Evolutionary conservation across 2,329 filamentous ascomycete genomes (phyloP).

Genomic region (Thielaviopsis punctulata): DNA sequence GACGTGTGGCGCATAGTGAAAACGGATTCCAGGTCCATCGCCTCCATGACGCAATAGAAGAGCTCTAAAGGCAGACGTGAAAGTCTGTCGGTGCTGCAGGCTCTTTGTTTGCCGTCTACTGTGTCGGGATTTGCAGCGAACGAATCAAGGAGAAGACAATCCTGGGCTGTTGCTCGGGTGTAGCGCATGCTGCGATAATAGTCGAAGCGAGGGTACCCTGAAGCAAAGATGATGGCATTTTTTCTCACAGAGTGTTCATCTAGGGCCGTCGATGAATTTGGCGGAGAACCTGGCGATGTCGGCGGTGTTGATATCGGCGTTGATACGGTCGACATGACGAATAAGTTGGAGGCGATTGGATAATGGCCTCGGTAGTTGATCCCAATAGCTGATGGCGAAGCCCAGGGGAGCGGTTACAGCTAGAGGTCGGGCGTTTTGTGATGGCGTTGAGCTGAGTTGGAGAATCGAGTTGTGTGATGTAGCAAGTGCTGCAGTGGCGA

Average conservation of each 20-base stretch:
- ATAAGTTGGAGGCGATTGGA: too few species aligned
- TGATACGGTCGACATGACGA: too few species aligned
- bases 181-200: neutral
- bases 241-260: neutral
- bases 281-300: neutral
- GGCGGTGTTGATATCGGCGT: neutral
- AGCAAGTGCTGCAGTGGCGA: too few species aligned
- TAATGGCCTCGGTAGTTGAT: too few species aligned
- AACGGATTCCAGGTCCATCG: neutral
- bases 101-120: too few species aligned
- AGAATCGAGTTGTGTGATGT: too few species aligned
- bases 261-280: neutral
- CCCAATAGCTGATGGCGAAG: too few species aligned
- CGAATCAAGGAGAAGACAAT: neutral
- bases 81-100: neutral
- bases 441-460: too few species aligned
- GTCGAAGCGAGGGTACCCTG: neutral
- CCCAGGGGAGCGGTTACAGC: too few species aligned
- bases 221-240: neutral
- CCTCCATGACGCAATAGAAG: neutral
- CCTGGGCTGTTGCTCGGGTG: neutral
- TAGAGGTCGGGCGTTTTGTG: too few species aligned
- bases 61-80: constrained; percentile 1
- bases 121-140: too few species aligned
- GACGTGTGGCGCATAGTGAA: constrained; percentile 2